A percentile compares a stretch with the other conserved stretches of the same genome.
These are phyloP conservation scores for Tilletia horrida DNA, from an alignment of 1,284 basidiomycete genomes.

Conservation along the genomic window DNA sequence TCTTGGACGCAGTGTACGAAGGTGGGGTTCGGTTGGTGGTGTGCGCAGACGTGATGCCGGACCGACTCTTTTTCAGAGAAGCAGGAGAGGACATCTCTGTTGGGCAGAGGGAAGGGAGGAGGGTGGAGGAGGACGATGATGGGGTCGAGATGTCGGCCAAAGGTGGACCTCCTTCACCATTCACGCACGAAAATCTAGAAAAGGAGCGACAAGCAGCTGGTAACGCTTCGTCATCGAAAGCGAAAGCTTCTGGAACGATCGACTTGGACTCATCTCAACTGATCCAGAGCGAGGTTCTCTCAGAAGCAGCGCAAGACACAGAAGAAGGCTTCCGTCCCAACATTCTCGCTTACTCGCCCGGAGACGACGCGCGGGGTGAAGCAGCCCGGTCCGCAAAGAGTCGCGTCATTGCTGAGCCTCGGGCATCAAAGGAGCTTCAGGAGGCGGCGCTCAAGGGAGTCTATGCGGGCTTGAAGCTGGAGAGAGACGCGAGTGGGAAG, in stretches of 20 bases:
- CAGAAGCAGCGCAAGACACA: slow-evolving; percentile 59
- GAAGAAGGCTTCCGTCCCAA: slow-evolving; percentile 65
- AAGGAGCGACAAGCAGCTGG: slow-evolving; percentile 17
- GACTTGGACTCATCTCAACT: slow-evolving; percentile 56
- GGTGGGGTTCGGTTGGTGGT: slow-evolving; percentile 55
- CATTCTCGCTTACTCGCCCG: slow-evolving; percentile 62
- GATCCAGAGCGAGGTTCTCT: slow-evolving; percentile 65
- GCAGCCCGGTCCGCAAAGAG: slow-evolving; percentile 14
- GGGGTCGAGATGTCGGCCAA: slow-evolving; percentile 38
- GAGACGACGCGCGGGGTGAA: slow-evolving; percentile 23
- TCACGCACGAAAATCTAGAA: slow-evolving; percentile 29
- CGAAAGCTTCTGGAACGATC: slow-evolving; percentile 26
- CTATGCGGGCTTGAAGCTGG: slow-evolving; percentile 6
- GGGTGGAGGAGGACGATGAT: slow-evolving; percentile 25
- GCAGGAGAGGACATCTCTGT: slow-evolving; percentile 36
- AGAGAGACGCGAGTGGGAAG: slow-evolving; percentile 30
- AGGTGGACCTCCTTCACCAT: slow-evolving; percentile 26
- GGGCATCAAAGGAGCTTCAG: neutral
- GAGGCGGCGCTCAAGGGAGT: slow-evolving; percentile 4
- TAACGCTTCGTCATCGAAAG: slow-evolving; percentile 9
- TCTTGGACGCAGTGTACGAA: slow-evolving; percentile 66
- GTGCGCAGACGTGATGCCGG: slow-evolving; percentile 60
- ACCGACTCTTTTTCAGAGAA: slow-evolving; percentile 66
- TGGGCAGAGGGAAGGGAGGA: slow-evolving; percentile 11
- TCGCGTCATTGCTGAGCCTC: neutral